phyloP scores from a whole-genome alignment of 1,284 basidiomycete genomes.

The Tilletia walkeri region DNA sequence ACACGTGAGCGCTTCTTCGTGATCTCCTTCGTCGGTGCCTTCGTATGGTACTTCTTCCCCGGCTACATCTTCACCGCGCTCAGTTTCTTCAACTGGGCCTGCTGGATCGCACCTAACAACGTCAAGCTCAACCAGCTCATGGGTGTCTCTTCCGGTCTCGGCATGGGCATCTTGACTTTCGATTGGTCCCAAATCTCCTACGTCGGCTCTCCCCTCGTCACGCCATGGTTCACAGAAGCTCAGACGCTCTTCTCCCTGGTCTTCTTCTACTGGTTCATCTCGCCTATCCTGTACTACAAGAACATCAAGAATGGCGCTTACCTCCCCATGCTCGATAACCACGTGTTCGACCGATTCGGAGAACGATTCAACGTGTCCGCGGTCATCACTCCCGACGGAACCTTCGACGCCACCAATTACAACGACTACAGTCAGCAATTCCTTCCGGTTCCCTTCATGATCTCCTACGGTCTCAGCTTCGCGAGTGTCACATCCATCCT shows the following conservation, averaged over 20 bases:
- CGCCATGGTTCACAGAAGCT: conserved; percentile 41
- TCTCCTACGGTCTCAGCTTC: conserved; percentile 54
- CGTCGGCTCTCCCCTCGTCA: conserved; percentile 37
- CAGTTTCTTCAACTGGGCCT: conserved; percentile 45
- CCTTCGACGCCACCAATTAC: conserved; percentile 36
- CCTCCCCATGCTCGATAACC: conserved; percentile 40
- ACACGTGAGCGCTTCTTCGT: conserved; percentile 42
- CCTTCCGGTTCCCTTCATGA: conserved; percentile 65
- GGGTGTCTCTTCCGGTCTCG: conserved; percentile 39
- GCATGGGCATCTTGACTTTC: conserved; percentile 41
- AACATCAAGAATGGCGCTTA: conserved; percentile 43
- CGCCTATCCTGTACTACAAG: conserved; percentile 46
- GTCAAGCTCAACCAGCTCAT: conserved; percentile 48
- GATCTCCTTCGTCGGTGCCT: conserved; percentile 32
- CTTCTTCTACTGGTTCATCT: conserved; percentile 42
- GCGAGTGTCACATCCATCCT: conserved; percentile 67
- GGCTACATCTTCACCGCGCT: conserved; percentile 46
- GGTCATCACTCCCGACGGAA: conserved; percentile 29
- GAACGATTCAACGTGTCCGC: conserved; percentile 30
- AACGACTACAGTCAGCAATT: conserved; percentile 46
- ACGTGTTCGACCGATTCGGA: conserved; percentile 45
- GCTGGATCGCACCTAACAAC: conserved; percentile 46
- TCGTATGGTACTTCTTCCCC: conserved; percentile 47
- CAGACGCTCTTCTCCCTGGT: conserved; percentile 41
- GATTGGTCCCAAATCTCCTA: conserved; percentile 45